phyloP scores from a whole-genome alignment of 2,329 filamentous ascomycete genomes.

The Hypoxylon sp. region DNA sequence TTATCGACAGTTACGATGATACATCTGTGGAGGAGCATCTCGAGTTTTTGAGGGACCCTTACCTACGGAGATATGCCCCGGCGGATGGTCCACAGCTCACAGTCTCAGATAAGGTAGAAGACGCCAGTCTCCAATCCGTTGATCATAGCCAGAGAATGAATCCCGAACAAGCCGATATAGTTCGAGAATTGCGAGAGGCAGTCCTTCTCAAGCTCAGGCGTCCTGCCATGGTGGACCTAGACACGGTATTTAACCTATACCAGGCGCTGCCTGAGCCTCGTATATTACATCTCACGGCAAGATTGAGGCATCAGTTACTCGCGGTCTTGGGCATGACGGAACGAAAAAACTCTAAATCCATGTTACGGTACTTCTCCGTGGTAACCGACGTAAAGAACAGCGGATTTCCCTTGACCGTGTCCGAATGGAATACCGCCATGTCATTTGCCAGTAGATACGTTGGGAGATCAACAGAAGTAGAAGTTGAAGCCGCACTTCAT shows the following conservation, averaged over 20 bases:
- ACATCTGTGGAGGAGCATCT: conserved; percentile 68
- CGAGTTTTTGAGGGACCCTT: conserved; percentile 67
- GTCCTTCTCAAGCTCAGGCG: conserved; percentile 61
- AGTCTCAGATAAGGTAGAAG: conserved; percentile 66
- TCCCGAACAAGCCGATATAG: conserved; percentile 55
- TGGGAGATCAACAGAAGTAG: conserved; percentile 67
- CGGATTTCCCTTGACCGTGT: conserved; percentile 75
- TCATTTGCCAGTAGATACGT: conserved; percentile 83
- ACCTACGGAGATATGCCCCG: conserved; percentile 67
- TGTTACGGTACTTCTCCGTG: conserved; percentile 86
- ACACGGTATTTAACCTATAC: conserved; percentile 66
- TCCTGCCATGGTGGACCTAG: conserved; percentile 59
- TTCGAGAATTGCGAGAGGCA: conserved; percentile 60
- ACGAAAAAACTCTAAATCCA: conserved; percentile 70
- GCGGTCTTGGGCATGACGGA: conserved; percentile 76
- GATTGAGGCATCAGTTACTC: conserved; percentile 74
- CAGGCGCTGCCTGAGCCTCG: conserved; percentile 66
- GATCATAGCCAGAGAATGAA: conserved; percentile 58
- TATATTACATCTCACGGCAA: conserved; percentile 65
- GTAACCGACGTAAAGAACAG: conserved; percentile 85
- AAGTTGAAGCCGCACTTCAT: conserved; percentile 78
- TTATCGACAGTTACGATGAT: conserved; percentile 67
- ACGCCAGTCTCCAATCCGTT: conserved; percentile 63
- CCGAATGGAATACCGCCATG: conserved; percentile 89
- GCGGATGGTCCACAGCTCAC: conserved; percentile 64